Evolutionary conservation across 495 filamentous ascomycete species (phyloP).

Genomic region (Clavariopsis aquatica): DNA sequence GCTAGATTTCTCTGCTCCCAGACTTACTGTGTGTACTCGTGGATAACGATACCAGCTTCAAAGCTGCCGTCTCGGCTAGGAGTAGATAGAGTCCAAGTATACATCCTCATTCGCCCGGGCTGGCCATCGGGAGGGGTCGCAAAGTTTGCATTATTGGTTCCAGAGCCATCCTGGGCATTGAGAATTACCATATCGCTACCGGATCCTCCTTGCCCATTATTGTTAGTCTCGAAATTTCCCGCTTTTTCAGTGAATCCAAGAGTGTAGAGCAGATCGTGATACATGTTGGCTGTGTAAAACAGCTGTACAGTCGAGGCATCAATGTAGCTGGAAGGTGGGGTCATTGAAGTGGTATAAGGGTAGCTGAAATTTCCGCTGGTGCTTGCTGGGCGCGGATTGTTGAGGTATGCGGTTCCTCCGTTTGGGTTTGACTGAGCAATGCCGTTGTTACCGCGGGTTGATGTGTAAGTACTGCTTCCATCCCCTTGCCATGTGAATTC

Average conservation of each 20-base stretch:
- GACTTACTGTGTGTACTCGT: conserved; percentile 46
- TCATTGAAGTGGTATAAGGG: conserved; percentile 45
- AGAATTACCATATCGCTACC: conserved; percentile 56
- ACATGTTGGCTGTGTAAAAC: conserved; percentile 57
- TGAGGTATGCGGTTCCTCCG: conserved; percentile 44
- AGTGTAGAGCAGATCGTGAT: conserved; percentile 56
- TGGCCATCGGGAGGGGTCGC: conserved; percentile 54
- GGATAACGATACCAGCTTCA: conserved; percentile 54
- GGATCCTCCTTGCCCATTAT: conserved; percentile 51
- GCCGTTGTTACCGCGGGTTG: conserved; percentile 54
- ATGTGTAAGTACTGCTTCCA: conserved; percentile 46
- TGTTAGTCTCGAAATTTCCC: conserved; percentile 58
- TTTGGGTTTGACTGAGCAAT: conserved; percentile 51
- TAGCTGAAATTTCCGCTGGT: conserved; percentile 48
- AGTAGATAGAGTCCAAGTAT: conserved; percentile 47
- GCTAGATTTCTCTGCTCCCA: neutral
- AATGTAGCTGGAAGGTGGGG: conserved; percentile 45
- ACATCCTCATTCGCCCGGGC: conserved; percentile 55
- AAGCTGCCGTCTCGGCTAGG: conserved; percentile 51
- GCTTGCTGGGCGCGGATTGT: conserved; percentile 49
- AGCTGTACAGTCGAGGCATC: conserved; percentile 54
- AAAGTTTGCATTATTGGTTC: conserved; percentile 56
- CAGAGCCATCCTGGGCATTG: conserved; percentile 56
- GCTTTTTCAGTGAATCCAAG: conserved; percentile 57
- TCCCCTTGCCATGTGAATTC: conserved; percentile 51